Percentiles rank a stretch among this genome's conserved stretches.
Evolutionary conservation across 352 stramenopile genomes (phyloP).

Genomic region (Globisporangium takayamanum): DNA sequence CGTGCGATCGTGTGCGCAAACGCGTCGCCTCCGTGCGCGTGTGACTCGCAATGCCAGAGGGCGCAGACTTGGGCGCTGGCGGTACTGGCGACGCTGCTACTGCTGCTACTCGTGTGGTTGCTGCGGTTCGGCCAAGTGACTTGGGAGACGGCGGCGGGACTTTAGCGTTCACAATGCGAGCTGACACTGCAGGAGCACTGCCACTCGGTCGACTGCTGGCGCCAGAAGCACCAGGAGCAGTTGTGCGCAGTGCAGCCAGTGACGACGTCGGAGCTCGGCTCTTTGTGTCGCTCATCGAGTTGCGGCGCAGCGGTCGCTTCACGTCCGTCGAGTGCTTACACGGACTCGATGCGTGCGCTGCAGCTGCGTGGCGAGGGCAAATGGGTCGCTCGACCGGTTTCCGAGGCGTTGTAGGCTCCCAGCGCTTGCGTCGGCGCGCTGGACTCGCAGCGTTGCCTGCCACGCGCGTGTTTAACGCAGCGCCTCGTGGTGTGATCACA

Average conservation of each 20-base stretch:
- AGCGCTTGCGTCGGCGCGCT: neutral
- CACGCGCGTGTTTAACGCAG: neutral
- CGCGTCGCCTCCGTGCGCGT: neutral
- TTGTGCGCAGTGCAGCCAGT: neutral
- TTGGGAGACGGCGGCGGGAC: no score
- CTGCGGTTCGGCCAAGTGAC: no score
- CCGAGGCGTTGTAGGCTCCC: constrained; percentile 7
- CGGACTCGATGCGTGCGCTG: neutral
- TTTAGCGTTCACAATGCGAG: no score
- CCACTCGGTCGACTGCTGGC: neutral
- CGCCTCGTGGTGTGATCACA: neutral
- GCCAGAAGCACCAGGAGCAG: no score
- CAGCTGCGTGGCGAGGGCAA: constrained; percentile 7
- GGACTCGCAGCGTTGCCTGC: no score
- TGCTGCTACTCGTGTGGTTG: neutral
- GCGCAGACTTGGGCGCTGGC: no score
- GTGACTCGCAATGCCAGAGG: neutral
- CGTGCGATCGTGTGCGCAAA: neutral
- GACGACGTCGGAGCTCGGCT: neutral
- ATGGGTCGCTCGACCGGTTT: constrained; percentile 1
- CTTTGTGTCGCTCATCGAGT: constrained; percentile 4
- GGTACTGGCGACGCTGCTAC: neutral
- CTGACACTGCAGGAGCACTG: neutral
- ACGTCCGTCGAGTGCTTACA: neutral
- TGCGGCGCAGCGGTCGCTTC: constrained; percentile 1